Evolutionary conservation across 306 rosid species (phyloP).

Genomic region (Pterocarpus santalinus): DNA sequence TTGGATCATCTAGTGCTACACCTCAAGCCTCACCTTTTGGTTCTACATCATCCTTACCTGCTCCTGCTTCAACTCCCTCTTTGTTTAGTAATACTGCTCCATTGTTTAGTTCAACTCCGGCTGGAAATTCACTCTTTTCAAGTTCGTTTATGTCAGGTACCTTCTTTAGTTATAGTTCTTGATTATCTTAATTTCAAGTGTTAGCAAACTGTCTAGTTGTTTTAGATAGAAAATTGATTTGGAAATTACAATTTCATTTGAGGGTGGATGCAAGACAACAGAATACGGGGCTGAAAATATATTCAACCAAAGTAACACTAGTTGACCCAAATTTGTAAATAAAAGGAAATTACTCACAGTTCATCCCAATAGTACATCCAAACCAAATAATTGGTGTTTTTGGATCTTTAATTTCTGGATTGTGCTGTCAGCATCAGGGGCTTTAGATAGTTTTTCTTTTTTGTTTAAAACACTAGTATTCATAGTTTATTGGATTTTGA

Average conservation of each 20-base stretch:
- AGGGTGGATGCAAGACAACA: constrained; percentile 12
- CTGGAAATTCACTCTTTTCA: constrained; percentile 75
- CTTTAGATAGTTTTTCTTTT: not conserved
- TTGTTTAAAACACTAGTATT: not conserved
- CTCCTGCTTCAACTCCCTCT: constrained; percentile 72
- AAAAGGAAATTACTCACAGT: not conserved
- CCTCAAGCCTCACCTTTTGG: constrained; percentile 73
- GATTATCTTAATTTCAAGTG: constrained; percentile 12
- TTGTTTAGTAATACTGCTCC: constrained; percentile 62
- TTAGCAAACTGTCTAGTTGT: constrained; percentile 21
- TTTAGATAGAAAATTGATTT: constrained; percentile 36
- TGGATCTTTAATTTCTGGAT: not conserved
- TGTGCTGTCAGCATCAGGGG: constrained; percentile 1
- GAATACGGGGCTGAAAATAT: not conserved
- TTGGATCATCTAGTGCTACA: constrained; percentile 67
- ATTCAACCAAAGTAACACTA: not conserved
- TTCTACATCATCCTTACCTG: constrained; percentile 68
- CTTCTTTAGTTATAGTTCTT: constrained; percentile 38
- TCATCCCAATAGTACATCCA: not conserved
- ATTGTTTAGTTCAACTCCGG: constrained; percentile 65
- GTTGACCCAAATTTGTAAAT: not conserved
- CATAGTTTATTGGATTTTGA: not conserved
- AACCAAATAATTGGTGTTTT: constrained; percentile 2
- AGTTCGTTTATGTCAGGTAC: constrained; percentile 86
- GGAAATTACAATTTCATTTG: constrained; percentile 32